Conservation (phyloP, 768 basidiomycete species). For the Tephrocybe sp. region DNA sequence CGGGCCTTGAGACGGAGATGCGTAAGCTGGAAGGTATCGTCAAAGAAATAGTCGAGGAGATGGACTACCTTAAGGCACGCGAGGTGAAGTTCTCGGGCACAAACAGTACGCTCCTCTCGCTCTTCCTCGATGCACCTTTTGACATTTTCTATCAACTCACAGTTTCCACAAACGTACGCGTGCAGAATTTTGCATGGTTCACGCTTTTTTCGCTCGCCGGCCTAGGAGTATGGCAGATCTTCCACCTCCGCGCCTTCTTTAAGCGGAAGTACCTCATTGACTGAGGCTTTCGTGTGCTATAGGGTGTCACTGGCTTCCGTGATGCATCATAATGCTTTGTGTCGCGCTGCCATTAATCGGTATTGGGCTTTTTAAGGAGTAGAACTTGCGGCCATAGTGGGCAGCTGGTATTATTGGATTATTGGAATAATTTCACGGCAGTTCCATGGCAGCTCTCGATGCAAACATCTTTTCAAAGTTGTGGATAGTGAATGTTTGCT, state of each 20-base stretch:
- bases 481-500: too few species aligned
- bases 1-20: slow-evolving; percentile 97
- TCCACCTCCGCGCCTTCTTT: slow-evolving; percentile 94
- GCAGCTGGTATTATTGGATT: too few species aligned
- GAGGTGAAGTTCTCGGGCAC: slow-evolving; percentile 88
- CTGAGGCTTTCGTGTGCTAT: slow-evolving; percentile 28
- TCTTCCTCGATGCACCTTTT: background rate
- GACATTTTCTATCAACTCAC: slow-evolving; percentile 3
- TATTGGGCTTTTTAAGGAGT: slow-evolving; percentile 2
- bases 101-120: slow-evolving; percentile 66
- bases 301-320: background rate
- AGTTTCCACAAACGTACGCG: slow-evolving; percentile 92
- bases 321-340: slow-evolving; percentile 3
- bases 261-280: slow-evolving; percentile 95
- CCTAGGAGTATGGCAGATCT: slow-evolving; percentile 92
- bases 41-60: slow-evolving; percentile 92
- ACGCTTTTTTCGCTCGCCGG: slow-evolving; percentile 75
- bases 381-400: background rate
- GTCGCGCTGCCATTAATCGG: slow-evolving; percentile 4
- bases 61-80: slow-evolving; percentile 87
- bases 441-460: too few species aligned
- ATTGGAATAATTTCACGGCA: too few species aligned
- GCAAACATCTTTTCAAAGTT: too few species aligned
- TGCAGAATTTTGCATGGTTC: slow-evolving; percentile 92
- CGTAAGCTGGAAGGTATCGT: slow-evolving; percentile 93